phyloP scores from a whole-genome alignment of 129 eudicot species.

The Silybum marianum region DNA sequence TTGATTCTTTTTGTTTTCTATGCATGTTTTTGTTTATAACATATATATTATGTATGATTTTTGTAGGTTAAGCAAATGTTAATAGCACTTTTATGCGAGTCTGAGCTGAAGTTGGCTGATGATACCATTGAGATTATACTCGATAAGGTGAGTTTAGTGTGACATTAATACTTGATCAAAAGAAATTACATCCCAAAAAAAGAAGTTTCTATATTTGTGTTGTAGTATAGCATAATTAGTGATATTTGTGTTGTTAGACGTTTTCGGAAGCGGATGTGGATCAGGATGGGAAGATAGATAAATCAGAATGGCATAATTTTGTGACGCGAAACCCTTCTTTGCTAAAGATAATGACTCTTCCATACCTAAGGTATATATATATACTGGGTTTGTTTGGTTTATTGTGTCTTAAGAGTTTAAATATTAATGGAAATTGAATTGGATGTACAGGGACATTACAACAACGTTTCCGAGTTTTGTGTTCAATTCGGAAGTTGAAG shows the following conservation, averaged over 20 bases:
- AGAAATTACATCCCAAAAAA: background rate
- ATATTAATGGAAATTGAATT: background rate
- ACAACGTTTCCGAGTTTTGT: slow-evolving; percentile 96
- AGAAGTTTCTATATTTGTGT: background rate
- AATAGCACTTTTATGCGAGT: slow-evolving; percentile 89
- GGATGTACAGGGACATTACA: slow-evolving; percentile 84
- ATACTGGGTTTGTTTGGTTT: background rate
- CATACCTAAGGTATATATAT: slow-evolving; percentile 70
- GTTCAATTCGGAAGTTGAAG: slow-evolving; percentile 93
- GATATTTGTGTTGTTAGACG: slow-evolving; percentile 43
- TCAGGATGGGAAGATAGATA: slow-evolving; percentile 84
- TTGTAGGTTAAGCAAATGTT: slow-evolving; percentile 96
- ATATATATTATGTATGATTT: slow-evolving; percentile 25
- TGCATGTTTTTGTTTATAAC: background rate
- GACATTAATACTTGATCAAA: background rate
- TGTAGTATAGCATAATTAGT: background rate
- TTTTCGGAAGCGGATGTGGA: slow-evolving; percentile 80
- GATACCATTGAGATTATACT: slow-evolving; percentile 83
- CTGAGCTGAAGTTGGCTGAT: slow-evolving; percentile 97
- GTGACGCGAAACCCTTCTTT: slow-evolving; percentile 86
- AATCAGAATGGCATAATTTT: slow-evolving; percentile 85
- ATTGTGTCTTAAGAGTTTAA: background rate
- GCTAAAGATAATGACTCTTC: slow-evolving; percentile 96
- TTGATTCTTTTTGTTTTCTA: background rate
- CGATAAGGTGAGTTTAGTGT: slow-evolving; percentile 61